phyloP scores from a whole-genome alignment of 495 filamentous ascomycete species.

The Friedmanniomyces simplex region DNA sequence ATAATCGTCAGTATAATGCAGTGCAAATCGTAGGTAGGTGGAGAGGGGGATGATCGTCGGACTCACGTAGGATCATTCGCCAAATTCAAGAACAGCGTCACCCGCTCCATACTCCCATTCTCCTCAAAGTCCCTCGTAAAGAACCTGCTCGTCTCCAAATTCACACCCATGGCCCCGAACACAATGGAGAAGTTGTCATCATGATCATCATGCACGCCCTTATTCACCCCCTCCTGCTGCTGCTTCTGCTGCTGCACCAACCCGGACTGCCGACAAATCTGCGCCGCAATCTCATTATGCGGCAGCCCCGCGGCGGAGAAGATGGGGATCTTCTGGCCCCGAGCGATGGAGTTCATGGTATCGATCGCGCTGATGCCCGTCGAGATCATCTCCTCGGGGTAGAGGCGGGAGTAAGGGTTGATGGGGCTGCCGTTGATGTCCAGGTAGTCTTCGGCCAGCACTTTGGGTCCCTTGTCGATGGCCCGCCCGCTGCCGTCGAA shows the following conservation, averaged over 20 bases:
- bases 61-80: constrained; percentile 95
- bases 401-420: constrained; percentile 96
- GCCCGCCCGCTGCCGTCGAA: constrained; percentile 96
- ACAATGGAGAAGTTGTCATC: constrained; percentile 99
- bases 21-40: background rate
- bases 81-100: constrained; percentile 95
- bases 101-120: constrained; percentile 96
- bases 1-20: background rate
- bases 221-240: constrained; percentile 40
- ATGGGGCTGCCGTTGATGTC: constrained; percentile 99
- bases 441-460: constrained; percentile 92
- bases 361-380: constrained; percentile 99
- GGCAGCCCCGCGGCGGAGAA: constrained; percentile 98
- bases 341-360: constrained; percentile 99
- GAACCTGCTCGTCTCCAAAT: constrained; percentile 97
- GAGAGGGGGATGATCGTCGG: background rate
- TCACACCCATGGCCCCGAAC: constrained; percentile 99
- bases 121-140: constrained; percentile 99
- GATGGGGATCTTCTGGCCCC: constrained; percentile 99
- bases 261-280: constrained; percentile 93
- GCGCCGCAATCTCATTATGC: constrained; percentile 97
- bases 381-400: constrained; percentile 99
- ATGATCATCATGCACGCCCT: constrained; percentile 91
- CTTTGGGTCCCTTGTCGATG: constrained; percentile 98
- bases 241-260: constrained; percentile 61